A percentile compares a stretch with the other conserved stretches of the same genome.
These are phyloP conservation scores for Aspergillus neotritici DNA, from an alignment of 2,329 filamentous ascomycete genomes.

Conservation along the genomic window DNA sequence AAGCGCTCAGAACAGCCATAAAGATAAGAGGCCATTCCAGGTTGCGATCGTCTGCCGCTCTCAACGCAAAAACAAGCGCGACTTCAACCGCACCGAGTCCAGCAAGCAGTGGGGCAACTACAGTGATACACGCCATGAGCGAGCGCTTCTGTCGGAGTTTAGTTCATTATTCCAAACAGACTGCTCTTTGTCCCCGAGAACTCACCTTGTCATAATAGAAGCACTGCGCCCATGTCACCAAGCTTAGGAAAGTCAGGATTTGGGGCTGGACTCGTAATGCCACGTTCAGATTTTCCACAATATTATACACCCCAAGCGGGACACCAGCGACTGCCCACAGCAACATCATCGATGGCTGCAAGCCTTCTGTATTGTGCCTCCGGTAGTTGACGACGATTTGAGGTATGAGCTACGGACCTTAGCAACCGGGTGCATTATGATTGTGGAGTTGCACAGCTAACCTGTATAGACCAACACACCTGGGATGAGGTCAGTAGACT, in stretches of 20 bases:
- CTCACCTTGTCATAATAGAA: slow-evolving; percentile 47
- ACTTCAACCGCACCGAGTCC: slow-evolving; percentile 57
- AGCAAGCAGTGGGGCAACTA: slow-evolving; percentile 48
- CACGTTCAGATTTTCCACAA: slow-evolving; percentile 49
- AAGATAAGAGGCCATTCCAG: slow-evolving; percentile 58
- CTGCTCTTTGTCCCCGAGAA: no score
- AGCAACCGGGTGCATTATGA: not conserved
- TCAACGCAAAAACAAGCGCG: slow-evolving; percentile 54
- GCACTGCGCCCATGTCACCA: slow-evolving; percentile 53
- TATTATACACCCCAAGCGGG: slow-evolving; percentile 59
- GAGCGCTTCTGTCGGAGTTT: slow-evolving; percentile 46
- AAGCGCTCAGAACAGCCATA: slow-evolving; percentile 62
- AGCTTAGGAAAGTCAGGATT: slow-evolving; percentile 48
- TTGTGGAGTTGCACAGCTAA: slow-evolving; percentile 20
- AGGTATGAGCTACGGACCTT: slow-evolving; percentile 53
- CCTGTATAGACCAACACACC: slow-evolving; percentile 63
- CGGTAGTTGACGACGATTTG: slow-evolving; percentile 65
- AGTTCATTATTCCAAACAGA: no score
- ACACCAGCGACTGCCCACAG: slow-evolving; percentile 62
- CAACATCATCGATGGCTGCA: slow-evolving; percentile 67
- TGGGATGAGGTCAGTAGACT: slow-evolving; percentile 6
- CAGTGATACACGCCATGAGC: slow-evolving; percentile 42
- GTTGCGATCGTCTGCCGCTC: slow-evolving; percentile 40
- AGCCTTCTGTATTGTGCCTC: slow-evolving; percentile 59
- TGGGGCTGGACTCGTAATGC: slow-evolving; percentile 53